Evolutionary conservation across 163 green algal species (phyloP).

Genomic region (Chlamydomonas reinhardtii): DNA sequence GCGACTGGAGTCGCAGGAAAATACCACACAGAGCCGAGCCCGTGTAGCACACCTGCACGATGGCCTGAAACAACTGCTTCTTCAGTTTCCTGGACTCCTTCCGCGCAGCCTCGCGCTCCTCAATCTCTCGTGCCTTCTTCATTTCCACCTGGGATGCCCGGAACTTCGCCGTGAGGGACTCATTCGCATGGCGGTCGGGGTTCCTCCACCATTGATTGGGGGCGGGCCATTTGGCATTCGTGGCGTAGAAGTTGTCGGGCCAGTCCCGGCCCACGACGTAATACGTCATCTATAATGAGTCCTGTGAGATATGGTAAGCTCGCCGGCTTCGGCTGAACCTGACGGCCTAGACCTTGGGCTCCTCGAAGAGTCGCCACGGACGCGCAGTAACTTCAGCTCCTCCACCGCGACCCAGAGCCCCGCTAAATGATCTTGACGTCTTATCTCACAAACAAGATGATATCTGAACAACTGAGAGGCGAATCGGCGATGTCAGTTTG

Average conservation of each 20-base stretch:
- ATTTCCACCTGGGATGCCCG: background rate
- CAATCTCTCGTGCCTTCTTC: conserved; percentile 9
- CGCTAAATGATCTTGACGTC: too few relatives aligned
- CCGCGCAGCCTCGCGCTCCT: background rate
- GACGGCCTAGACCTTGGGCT: background rate
- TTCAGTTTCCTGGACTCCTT: conserved; percentile 36
- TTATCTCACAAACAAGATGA: too few relatives aligned
- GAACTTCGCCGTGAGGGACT: background rate
- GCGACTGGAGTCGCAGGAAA: too few relatives aligned
- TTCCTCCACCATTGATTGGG: conserved; percentile 2
- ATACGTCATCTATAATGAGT: background rate
- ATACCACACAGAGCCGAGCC: too few relatives aligned
- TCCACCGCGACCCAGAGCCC: too few relatives aligned
- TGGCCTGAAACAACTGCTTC: conserved; percentile 46
- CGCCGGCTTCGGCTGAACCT: too few relatives aligned
- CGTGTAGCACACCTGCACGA: conserved; percentile 50
- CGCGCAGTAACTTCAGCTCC: background rate
- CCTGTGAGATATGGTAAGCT: background rate
- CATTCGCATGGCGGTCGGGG: background rate
- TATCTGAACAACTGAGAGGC: too few relatives aligned
- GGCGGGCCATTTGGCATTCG: conserved; percentile 35
- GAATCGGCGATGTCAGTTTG: too few relatives aligned
- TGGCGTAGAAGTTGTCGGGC: conserved; percentile 36
- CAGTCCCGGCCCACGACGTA: conserved; percentile 41
- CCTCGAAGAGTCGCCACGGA: background rate